Percentiles rank a stretch among this genome's conserved stretches.
phyloP scores from a whole-genome alignment of 768 basidiomycete species.

The Clitopilus hobsonii region DNA sequence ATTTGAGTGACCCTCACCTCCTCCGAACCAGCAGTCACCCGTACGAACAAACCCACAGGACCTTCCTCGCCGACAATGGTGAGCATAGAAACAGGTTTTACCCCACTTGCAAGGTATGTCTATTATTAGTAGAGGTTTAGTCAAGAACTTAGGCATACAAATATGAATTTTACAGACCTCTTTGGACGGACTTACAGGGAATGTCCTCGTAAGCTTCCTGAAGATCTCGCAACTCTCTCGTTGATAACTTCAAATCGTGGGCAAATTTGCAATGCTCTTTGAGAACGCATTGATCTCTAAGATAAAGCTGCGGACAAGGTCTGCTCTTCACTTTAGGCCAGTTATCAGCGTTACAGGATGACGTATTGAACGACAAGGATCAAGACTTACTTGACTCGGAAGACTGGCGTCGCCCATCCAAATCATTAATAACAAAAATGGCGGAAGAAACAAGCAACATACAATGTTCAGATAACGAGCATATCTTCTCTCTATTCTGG shows the following conservation, averaged over 20 bases:
- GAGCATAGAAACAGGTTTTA: background rate
- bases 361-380: too few species aligned
- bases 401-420: too few species aligned
- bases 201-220: background rate
- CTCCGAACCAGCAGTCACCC: background rate
- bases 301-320: background rate
- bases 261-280: background rate
- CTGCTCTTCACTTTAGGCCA: background rate
- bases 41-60: background rate
- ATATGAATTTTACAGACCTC: background rate
- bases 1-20: too few species aligned
- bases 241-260: background rate
- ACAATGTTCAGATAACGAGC: background rate
- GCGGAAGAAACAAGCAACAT: too few species aligned
- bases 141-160: background rate
- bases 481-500: background rate
- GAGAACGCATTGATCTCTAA: background rate
- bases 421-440: too few species aligned
- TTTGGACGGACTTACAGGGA: background rate
- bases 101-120: background rate
- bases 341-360: too few species aligned
- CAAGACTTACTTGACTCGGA: too few species aligned
- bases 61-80: background rate
- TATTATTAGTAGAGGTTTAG: background rate
- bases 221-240: background rate